phyloP scores from a whole-genome alignment of 306 rosid species.

The Lupinus albus region DNA sequence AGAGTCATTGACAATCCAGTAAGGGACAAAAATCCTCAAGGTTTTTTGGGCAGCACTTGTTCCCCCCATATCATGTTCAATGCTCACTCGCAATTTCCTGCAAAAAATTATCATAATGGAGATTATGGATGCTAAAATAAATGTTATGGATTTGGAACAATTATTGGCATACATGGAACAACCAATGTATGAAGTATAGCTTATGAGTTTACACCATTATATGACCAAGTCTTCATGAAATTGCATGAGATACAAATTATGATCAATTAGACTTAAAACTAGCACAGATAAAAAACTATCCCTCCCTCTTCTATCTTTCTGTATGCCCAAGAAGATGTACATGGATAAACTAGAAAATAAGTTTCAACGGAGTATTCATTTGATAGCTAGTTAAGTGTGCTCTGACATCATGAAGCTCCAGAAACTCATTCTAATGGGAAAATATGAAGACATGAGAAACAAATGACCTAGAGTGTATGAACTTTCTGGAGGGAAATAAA shows the following conservation, averaged over 20 bases:
- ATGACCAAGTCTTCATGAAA: constrained; percentile 9
- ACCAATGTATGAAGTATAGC: not conserved
- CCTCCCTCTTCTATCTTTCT: not conserved
- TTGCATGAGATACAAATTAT: constrained; percentile 6
- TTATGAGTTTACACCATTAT: constrained; percentile 8
- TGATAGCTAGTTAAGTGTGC: not conserved
- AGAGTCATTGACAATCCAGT: constrained; percentile 89
- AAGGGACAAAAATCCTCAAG: constrained; percentile 83
- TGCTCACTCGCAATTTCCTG: constrained; percentile 92
- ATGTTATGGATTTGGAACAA: not conserved
- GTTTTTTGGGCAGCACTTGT: constrained; percentile 85
- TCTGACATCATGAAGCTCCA: not conserved
- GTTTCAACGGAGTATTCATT: not conserved
- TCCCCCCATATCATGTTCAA: constrained; percentile 94
- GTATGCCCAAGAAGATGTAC: not conserved
- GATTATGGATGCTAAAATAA: constrained; percentile 33
- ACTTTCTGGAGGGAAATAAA: not conserved
- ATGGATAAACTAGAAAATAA: not conserved
- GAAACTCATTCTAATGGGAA: constrained; percentile 3
- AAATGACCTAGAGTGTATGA: too few species aligned
- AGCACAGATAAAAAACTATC: not conserved
- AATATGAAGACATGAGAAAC: not conserved
- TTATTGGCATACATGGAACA: not conserved
- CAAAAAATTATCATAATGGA: constrained; percentile 37
- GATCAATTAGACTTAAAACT: constrained; percentile 6